Conservation (phyloP, 2,329 filamentous ascomycete genomes). For the Dactylellina parvicollis region DNA sequence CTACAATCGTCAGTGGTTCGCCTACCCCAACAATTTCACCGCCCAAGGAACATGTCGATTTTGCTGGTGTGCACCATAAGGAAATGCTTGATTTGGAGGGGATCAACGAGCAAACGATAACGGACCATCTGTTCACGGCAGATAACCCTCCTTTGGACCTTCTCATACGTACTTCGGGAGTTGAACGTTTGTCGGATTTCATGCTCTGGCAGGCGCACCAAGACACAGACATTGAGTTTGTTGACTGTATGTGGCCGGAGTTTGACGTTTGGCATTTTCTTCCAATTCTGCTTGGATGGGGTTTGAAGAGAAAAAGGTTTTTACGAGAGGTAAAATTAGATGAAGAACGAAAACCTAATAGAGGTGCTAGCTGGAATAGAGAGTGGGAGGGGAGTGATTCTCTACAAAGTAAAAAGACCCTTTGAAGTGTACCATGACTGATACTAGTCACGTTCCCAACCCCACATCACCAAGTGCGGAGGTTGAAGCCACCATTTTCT, state of each 20-base stretch:
- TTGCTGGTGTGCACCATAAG: constrained; percentile 41
- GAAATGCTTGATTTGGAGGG: constrained; percentile 76
- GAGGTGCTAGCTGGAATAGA: constrained; percentile 16
- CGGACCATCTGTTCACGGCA: constrained; percentile 86
- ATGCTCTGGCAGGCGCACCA: constrained; percentile 99
- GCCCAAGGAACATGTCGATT: constrained; percentile 43
- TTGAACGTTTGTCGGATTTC: constrained; percentile 92
- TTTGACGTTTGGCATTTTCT: constrained; percentile 94
- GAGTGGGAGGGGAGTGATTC: constrained; percentile 1
- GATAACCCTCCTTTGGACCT: constrained; percentile 88
- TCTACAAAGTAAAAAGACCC: constrained; percentile 11
- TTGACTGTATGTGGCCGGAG: constrained; percentile 93
- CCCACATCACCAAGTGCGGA: no score
- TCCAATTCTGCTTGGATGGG: constrained; percentile 92
- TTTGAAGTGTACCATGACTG: neutral
- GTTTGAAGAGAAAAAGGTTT: constrained; percentile 68
- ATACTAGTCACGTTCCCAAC: no score
- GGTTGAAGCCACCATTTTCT: no score
- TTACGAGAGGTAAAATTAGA: constrained; percentile 60
- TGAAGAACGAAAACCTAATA: constrained; percentile 50
- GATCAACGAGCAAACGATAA: constrained; percentile 84
- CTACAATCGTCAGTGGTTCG: constrained; percentile 38
- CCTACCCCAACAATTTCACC: neutral
- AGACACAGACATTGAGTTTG: constrained; percentile 88
- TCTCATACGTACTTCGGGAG: constrained; percentile 89